Evolutionary conservation across 2,329 filamentous ascomycete genomes (phyloP).

Genomic region (Pseudogymnoascus pannorum): DNA sequence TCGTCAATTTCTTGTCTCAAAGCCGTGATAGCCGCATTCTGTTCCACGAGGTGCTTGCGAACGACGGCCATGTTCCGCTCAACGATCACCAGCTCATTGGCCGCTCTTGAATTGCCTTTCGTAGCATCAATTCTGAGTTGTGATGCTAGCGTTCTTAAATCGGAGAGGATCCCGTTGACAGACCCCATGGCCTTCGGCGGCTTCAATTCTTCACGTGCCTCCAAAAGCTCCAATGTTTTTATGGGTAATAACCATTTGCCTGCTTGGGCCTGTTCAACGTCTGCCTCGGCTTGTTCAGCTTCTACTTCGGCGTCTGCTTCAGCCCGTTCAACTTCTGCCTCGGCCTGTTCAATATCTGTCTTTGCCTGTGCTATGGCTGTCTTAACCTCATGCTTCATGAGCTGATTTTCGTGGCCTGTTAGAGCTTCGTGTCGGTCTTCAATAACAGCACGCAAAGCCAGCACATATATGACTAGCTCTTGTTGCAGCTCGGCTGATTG

Average conservation of each 20-base stretch:
- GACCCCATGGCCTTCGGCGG: slow-evolving; percentile 49
- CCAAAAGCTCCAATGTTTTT: slow-evolving; percentile 46
- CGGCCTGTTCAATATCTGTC: not conserved
- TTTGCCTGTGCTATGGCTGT: slow-evolving; percentile 18
- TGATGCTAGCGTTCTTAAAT: slow-evolving; percentile 57
- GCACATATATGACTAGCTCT: slow-evolving; percentile 79
- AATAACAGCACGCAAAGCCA: slow-evolving; percentile 65
- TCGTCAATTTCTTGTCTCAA: slow-evolving; percentile 66
- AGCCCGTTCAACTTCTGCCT: not conserved
- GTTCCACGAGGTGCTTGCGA: slow-evolving; percentile 45
- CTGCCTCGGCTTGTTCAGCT: slow-evolving; percentile 45
- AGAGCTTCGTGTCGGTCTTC: slow-evolving; percentile 73
- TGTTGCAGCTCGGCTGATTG: slow-evolving; percentile 83
- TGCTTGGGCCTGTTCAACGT: not conserved
- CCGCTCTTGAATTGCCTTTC: slow-evolving; percentile 46
- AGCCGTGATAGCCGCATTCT: slow-evolving; percentile 40
- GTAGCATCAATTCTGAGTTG: slow-evolving; percentile 52
- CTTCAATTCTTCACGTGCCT: slow-evolving; percentile 40
- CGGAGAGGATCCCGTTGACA: slow-evolving; percentile 61
- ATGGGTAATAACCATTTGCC: slow-evolving; percentile 64
- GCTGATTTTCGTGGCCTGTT: slow-evolving; percentile 67
- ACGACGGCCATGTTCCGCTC: slow-evolving; percentile 54
- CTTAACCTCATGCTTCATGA: slow-evolving; percentile 67
- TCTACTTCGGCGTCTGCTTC: not conserved
- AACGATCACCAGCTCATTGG: slow-evolving; percentile 58